phyloP scores from a whole-genome alignment of 2,329 filamentous ascomycete genomes.

The Cadophora luteo-olivacea region DNA sequence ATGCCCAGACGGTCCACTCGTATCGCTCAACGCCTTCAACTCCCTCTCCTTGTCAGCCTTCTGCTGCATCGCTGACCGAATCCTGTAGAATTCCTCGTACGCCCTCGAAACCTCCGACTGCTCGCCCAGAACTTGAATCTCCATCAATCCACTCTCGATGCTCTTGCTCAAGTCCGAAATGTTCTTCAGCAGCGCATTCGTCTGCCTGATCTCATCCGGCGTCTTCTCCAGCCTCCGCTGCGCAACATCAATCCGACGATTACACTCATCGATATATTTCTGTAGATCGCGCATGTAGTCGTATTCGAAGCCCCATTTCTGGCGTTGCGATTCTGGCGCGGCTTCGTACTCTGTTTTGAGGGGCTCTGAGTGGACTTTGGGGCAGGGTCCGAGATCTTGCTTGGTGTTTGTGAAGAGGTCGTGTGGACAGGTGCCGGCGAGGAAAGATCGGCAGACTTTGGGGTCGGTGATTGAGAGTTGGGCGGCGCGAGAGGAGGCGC shows the following conservation, averaged over 20 bases:
- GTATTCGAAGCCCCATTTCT: constrained; percentile 83
- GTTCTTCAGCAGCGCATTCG: constrained; percentile 84
- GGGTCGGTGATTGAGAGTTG: constrained; percentile 89
- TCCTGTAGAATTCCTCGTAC: constrained; percentile 86
- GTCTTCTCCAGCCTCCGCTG: constrained; percentile 95
- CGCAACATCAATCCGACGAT: constrained; percentile 87
- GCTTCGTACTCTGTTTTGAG: constrained; percentile 89
- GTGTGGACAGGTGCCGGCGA: constrained; percentile 93
- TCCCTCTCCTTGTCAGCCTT: constrained; percentile 88
- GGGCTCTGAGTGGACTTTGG: constrained; percentile 85
- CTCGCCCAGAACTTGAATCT: constrained; percentile 86
- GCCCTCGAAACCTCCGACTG: constrained; percentile 81
- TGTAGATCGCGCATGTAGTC: constrained; percentile 97
- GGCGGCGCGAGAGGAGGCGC: constrained; percentile 73
- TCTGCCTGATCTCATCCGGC: constrained; percentile 95
- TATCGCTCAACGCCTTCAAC: constrained; percentile 89
- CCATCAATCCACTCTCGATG: constrained; percentile 82
- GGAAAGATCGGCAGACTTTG: constrained; percentile 93
- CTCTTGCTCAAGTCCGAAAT: constrained; percentile 82
- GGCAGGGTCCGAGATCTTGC: constrained; percentile 90
- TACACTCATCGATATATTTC: constrained; percentile 97
- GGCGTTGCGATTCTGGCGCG: constrained; percentile 71
- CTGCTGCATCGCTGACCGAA: constrained; percentile 78
- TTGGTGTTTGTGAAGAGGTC: constrained; percentile 99
- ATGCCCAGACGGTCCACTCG: constrained; percentile 89